phyloP scores from a whole-genome alignment of 176 grass and related monocot species.

The Cymbopogon citratus region DNA sequence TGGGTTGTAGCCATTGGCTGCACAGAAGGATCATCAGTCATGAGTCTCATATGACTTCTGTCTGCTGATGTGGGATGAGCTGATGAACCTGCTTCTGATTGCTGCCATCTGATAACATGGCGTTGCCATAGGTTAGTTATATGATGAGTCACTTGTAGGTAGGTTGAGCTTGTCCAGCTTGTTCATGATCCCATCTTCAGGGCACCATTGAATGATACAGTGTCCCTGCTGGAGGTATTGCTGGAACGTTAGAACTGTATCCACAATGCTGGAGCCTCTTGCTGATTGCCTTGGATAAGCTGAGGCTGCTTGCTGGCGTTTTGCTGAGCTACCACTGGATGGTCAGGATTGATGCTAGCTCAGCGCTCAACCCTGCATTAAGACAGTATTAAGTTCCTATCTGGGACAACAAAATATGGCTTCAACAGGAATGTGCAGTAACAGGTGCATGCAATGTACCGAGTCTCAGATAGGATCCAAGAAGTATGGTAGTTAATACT shows the following conservation, averaged over 20 bases:
- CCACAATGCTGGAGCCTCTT: neutral
- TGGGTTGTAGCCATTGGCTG: neutral
- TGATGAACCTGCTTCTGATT: neutral
- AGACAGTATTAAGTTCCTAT: neutral
- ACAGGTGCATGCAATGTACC: neutral
- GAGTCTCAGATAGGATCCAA: neutral
- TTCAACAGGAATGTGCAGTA: neutral
- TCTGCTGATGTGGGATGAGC: neutral
- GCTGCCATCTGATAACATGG: neutral
- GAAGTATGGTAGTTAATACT: neutral
- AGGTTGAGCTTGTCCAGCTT: neutral
- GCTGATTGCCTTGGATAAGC: conserved; percentile 11
- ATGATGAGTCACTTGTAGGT: neutral
- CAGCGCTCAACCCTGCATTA: neutral
- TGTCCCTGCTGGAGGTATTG: neutral
- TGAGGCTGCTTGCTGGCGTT: conserved; percentile 25
- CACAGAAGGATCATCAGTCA: neutral
- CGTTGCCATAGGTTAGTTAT: neutral
- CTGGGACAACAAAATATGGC: neutral
- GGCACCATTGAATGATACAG: conserved; percentile 37
- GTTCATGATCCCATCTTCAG: conserved; percentile 26
- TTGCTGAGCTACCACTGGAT: conserved; percentile 10
- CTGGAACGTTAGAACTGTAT: conserved; percentile 40
- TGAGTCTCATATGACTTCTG: neutral
- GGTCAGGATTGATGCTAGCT: conserved; percentile 14